phyloP scores from a whole-genome alignment of 495 filamentous ascomycete species.

The Lophiostoma macrostomum region DNA sequence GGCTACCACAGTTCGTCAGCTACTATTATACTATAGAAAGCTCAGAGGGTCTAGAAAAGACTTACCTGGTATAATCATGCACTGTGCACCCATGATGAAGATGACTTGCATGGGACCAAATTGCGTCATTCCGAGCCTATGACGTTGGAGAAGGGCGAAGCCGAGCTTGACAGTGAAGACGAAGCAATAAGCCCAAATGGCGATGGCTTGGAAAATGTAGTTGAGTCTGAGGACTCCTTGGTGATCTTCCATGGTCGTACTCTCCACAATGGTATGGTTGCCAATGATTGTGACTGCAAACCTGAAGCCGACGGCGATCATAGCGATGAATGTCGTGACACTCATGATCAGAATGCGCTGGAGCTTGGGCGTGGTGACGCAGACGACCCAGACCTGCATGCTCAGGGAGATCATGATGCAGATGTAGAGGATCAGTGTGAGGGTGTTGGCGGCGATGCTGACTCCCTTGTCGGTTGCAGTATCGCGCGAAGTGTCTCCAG shows the following conservation, averaged over 20 bases:
- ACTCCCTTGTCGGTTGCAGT: constrained; percentile 46
- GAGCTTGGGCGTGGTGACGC: constrained; percentile 44
- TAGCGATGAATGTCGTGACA: constrained; percentile 52
- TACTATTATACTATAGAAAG: neutral
- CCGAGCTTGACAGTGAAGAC: constrained; percentile 72
- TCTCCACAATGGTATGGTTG: constrained; percentile 26
- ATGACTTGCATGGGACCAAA: constrained; percentile 69
- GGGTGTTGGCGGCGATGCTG: constrained; percentile 51
- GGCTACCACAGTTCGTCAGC: constrained; percentile 45
- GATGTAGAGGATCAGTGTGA: constrained; percentile 57
- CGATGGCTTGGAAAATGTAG: constrained; percentile 57
- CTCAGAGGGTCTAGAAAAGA: neutral
- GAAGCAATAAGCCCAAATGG: constrained; percentile 71
- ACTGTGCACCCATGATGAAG: constrained; percentile 73
- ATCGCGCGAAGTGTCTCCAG: constrained; percentile 56
- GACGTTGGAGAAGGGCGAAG: constrained; percentile 56
- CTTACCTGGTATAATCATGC: constrained; percentile 75
- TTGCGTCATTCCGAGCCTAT: constrained; percentile 53
- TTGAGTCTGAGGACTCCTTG: constrained; percentile 52
- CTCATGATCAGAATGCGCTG: constrained; percentile 47
- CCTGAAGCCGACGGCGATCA: constrained; percentile 59
- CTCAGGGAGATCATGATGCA: constrained; percentile 65
- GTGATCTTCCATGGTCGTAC: constrained; percentile 31
- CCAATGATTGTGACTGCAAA: constrained; percentile 54
- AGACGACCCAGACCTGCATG: constrained; percentile 68